A percentile compares a stretch with the other conserved stretches of the same genome.
phyloP scores from a whole-genome alignment of 2,329 filamentous ascomycete genomes.

The Dissoconium aciculare region DNA sequence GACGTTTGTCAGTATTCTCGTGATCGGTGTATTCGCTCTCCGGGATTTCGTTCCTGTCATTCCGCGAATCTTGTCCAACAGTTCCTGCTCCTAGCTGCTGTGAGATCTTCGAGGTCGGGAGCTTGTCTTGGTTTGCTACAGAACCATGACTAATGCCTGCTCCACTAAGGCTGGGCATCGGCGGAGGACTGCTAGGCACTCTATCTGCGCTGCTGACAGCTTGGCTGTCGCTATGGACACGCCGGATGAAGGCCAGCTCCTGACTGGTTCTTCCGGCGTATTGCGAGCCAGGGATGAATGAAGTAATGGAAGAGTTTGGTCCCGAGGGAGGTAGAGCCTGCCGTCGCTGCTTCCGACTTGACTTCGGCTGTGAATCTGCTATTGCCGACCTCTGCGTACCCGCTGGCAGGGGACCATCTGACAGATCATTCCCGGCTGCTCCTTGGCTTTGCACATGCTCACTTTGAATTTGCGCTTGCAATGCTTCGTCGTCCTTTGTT shows the following conservation, averaged over 20 bases:
- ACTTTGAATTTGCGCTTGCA: conserved; percentile 1
- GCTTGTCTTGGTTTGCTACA: too few relatives aligned
- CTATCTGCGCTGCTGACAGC: too few relatives aligned
- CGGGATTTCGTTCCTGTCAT: conserved; percentile 13
- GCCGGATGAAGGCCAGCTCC: conserved; percentile 13
- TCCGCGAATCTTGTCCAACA: conserved; percentile 1
- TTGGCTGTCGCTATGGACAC: too few relatives aligned
- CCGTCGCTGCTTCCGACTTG: background rate
- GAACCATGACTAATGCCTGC: too few relatives aligned
- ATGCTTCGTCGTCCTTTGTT: conserved; percentile 1
- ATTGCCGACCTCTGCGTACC: conserved; percentile 27
- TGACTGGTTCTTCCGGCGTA: conserved; percentile 20
- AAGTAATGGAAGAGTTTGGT: conserved; percentile 22
- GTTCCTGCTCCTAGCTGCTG: too few relatives aligned
- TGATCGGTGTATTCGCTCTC: conserved; percentile 18
- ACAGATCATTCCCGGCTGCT: too few relatives aligned
- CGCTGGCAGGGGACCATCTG: background rate
- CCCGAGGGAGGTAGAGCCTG: conserved; percentile 1
- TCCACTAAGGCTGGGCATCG: too few relatives aligned
- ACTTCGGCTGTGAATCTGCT: conserved; percentile 31
- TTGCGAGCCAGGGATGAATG: conserved; percentile 24
- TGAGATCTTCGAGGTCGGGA: too few relatives aligned
- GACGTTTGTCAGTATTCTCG: background rate
- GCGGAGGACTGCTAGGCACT: too few relatives aligned
- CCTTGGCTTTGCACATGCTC: too few relatives aligned